Base-by-base conservation (phyloP, 1,284 basidiomycete species). In the Sporisorium iseilematis-ciliati region DNA sequence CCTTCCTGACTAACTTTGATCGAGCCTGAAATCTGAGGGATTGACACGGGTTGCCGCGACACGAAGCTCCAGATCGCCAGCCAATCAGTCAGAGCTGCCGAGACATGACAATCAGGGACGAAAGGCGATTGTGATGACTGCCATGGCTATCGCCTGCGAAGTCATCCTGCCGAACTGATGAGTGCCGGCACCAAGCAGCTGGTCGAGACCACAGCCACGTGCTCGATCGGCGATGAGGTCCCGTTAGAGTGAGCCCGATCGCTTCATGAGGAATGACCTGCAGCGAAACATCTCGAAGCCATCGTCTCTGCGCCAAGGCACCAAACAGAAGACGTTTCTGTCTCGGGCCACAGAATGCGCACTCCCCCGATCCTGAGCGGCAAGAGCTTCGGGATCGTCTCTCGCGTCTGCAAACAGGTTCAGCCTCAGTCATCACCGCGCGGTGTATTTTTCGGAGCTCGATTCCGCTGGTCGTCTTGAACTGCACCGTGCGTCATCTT, bases 401-500 rank as follows among this genome's bases (percentile, higher is more conserved):
- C 25, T 1, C 6, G 29, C 8, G n/a, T 42, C 29, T 20, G 2
- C n/a, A n/a, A n/a, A n/a, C 25, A 38, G 35, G 35, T 14, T 38
- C 14, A 38, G 35, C 23, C 53, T 60, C 50, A 60, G 50, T 60
- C 58, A 60, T 42, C 59, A 46, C 33, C 20, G 50, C 50, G 33
- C 14, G 35, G 49, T 21, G 49, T 50, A 18, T 33, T n/a, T n/a
- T n/a, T n/a, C 46, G 29, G 31, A 7, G 6, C 21, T 25, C 11
- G 23, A 18, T 25, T 35, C 35, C 29, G 11, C 1, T 7, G n/a
- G 4, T 23, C 18, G n/a, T n/a, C n/a, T n/a, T n/a, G n/a, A 18
- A 25, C 49, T 57, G 65, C 65, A 49, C 50, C 49, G 58, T 67
- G 65, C 65, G 65, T 67, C 65, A 67, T 62, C 26, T 42, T 61